These are phyloP conservation scores for Isabelozyma gotoi DNA, from an alignment of 805 yeast species.

Conservation along the genomic window DNA sequence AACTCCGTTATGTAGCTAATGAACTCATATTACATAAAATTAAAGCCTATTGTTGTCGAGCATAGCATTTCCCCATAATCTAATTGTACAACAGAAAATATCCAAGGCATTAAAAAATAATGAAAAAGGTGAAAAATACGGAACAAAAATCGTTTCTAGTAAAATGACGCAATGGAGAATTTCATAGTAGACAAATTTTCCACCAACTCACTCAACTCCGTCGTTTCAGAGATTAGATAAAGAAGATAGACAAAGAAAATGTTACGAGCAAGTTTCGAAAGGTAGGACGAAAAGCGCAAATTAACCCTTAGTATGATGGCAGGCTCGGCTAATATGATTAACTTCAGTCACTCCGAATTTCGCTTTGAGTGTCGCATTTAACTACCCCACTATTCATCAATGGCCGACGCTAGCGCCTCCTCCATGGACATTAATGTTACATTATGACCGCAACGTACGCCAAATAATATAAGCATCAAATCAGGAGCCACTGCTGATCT, in stretches of 20 bases:
- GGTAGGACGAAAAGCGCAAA: not conserved
- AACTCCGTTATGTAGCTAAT: too few relatives aligned
- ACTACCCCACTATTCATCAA: not conserved
- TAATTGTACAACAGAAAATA: not conserved
- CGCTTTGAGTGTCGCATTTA: not conserved
- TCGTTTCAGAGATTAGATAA: too few relatives aligned
- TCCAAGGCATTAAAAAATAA: not conserved
- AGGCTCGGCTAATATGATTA: not conserved
- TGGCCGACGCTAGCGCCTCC: not conserved
- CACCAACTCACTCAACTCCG: too few relatives aligned
- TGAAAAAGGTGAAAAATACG: not conserved
- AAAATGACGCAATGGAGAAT: not conserved
- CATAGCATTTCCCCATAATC: not conserved
- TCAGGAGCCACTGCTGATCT: not conserved
- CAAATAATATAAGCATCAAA: not conserved
- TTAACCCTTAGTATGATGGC: not conserved
- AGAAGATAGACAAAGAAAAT: too few relatives aligned
- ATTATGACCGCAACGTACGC: not conserved
- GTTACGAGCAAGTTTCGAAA: too few relatives aligned
- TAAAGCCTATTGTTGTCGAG: too few relatives aligned
- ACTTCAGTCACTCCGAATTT: not conserved
- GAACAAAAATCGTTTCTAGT: not conserved
- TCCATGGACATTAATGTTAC: not conserved
- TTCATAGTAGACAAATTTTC: not conserved
- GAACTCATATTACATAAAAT: too few relatives aligned